Conservation (phyloP, 208 protist genomes). For the Crithidia acanthocephali region DNA sequence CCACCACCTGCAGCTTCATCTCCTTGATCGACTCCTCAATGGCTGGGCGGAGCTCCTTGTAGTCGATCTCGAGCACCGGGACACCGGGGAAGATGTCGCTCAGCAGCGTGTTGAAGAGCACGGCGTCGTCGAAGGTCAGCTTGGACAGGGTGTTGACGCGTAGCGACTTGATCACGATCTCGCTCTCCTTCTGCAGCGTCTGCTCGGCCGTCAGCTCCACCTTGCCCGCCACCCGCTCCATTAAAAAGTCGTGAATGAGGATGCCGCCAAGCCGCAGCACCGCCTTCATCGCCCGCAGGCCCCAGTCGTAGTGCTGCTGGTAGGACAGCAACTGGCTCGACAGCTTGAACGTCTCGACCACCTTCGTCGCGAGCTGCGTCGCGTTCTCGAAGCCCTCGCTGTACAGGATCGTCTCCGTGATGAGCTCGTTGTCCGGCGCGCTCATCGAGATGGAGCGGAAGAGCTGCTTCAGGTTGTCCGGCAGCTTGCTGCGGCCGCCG, state of each 20-base stretch:
- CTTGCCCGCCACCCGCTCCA: conserved; percentile 79
- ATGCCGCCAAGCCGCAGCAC: conserved; percentile 93
- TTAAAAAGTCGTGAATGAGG: conserved; percentile 90
- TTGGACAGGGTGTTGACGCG: conserved; percentile 98
- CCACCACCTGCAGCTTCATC: conserved; percentile 89
- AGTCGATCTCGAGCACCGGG: conserved; percentile 90
- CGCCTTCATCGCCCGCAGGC: conserved; percentile 98
- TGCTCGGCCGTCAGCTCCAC: conserved; percentile 58
- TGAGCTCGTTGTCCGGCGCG: conserved; percentile 97
- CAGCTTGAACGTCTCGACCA: conserved; percentile 95
- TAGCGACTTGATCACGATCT: conserved; percentile 97
- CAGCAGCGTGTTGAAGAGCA: conserved; percentile 96
- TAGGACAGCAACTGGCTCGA: conserved; percentile 94
- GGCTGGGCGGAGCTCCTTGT: conserved; percentile 92
- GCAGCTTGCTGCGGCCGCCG: conserved; percentile 98
- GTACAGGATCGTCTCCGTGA: conserved; percentile 98
- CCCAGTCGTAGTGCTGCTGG: conserved; percentile 99
- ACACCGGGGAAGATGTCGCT: conserved; percentile 96
- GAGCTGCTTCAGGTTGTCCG: conserved; percentile 99
- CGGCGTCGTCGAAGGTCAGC: conserved; percentile 96
- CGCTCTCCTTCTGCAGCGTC: conserved; percentile 87
- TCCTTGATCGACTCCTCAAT: conserved; percentile 92
- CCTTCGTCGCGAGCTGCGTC: conserved; percentile 92
- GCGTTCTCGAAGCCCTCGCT: conserved; percentile 97
- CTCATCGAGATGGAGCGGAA: conserved; percentile 99